Percentiles rank a stretch among this genome's conserved stretches.
These are phyloP conservation scores for Medicago arabica DNA, from an alignment of 306 rosid species.

Conservation along the genomic window DNA sequence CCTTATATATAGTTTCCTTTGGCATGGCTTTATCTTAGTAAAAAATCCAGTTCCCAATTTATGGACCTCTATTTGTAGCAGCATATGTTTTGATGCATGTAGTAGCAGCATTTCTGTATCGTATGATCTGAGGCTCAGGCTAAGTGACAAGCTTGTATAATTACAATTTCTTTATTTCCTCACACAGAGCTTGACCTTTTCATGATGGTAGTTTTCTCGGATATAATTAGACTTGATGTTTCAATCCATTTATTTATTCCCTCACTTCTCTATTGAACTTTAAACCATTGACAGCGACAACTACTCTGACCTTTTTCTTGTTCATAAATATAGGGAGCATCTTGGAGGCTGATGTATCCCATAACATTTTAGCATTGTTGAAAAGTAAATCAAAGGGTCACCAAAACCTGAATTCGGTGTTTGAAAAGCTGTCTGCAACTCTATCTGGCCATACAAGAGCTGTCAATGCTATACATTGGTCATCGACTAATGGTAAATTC, in stretches of 20 bases:
- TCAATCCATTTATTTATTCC: slow-evolving; percentile 1
- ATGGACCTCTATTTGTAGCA: slow-evolving; percentile 18
- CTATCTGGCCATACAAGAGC: slow-evolving; percentile 69
- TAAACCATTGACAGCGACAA: slow-evolving; percentile 18
- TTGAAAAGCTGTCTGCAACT: slow-evolving; percentile 58
- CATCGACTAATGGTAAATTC: slow-evolving; percentile 68
- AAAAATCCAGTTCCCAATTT: slow-evolving; percentile 7
- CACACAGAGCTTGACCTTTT: slow-evolving; percentile 1
- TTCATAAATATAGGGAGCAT: slow-evolving; percentile 60
- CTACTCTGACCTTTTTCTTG: slow-evolving; percentile 34
- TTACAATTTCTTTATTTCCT: slow-evolving; percentile 27
- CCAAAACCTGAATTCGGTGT: slow-evolving; percentile 38
- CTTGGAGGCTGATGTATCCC: slow-evolving; percentile 60
- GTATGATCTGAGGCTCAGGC: neutral
- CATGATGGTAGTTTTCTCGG: slow-evolving; percentile 18
- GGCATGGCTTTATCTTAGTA: neutral
- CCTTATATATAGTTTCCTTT: neutral
- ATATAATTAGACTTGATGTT: slow-evolving; percentile 5
- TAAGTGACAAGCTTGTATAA: slow-evolving; percentile 30
- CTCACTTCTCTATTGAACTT: slow-evolving; percentile 22
- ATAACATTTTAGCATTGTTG: slow-evolving; percentile 58
- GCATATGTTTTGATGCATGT: neutral
- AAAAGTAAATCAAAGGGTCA: slow-evolving; percentile 55
- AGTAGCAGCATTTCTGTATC: slow-evolving; percentile 12
- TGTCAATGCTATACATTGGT: slow-evolving; percentile 82